Evolutionary conservation across 371 early-diverging fungal genomes (phyloP).

Genomic region (Circinella minor): DNA sequence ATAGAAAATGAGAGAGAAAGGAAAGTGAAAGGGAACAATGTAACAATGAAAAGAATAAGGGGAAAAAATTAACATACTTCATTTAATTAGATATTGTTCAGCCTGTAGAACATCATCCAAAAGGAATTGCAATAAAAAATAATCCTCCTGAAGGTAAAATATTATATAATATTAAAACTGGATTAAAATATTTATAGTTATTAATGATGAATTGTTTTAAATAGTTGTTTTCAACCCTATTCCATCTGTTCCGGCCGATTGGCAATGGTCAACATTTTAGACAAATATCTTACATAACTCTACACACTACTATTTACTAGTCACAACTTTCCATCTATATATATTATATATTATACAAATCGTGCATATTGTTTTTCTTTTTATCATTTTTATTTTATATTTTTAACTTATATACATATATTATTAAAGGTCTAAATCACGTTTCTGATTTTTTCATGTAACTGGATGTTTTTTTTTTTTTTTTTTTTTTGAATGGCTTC

Average conservation of each 20-base stretch:
- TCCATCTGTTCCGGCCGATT: slow-evolving; percentile 27
- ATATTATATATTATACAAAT: background rate
- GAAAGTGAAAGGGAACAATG: background rate
- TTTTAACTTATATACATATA: background rate
- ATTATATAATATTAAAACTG: background rate
- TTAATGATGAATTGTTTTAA: background rate
- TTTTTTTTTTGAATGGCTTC: no score
- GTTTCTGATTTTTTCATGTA: background rate
- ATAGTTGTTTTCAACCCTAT: slow-evolving; percentile 22
- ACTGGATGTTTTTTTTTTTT: background rate
- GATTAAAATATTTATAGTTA: background rate
- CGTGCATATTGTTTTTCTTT: no score
- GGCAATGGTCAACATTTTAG: slow-evolving; percentile 29
- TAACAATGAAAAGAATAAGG: background rate
- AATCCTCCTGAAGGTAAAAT: slow-evolving; percentile 1
- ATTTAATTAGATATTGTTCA: slow-evolving; percentile 3
- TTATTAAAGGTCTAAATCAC: background rate
- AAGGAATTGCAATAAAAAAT: slow-evolving; percentile 13
- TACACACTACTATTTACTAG: background rate
- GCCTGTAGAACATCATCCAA: slow-evolving; percentile 6
- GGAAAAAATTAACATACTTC: background rate
- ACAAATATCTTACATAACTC: background rate
- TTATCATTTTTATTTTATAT: no score
- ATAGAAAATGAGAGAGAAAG: slow-evolving; percentile 1
- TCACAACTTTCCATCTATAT: background rate